Conservation (phyloP, 176 grass and related monocot species). For the Bothriochloa decipiens region DNA sequence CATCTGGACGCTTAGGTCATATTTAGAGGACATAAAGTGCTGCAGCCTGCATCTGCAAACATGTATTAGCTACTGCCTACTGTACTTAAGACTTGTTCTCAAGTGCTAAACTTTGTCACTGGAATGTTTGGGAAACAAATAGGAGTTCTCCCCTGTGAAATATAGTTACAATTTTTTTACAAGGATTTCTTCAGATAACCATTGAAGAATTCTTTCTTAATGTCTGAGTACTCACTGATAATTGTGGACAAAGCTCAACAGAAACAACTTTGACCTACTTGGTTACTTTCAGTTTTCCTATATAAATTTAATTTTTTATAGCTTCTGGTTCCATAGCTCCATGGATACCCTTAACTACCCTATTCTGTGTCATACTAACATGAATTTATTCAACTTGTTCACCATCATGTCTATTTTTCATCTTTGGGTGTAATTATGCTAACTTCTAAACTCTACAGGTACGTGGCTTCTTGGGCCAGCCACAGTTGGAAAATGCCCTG, state of each 20-base stretch:
- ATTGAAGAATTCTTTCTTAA: neutral
- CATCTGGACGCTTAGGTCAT: neutral
- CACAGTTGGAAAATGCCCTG: conserved; percentile 78
- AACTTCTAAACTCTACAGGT: conserved; percentile 55
- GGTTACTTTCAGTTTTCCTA: neutral
- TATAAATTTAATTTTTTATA: neutral
- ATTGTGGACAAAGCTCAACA: neutral
- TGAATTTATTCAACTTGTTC: neutral
- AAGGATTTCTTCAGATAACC: neutral
- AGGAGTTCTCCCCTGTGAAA: neutral
- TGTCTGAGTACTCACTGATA: neutral
- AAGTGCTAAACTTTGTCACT: neutral
- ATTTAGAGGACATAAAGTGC: neutral
- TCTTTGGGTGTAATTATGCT: conserved; percentile 6
- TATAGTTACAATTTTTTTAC: neutral
- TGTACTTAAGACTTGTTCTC: neutral
- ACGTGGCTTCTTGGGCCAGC: conserved; percentile 79
- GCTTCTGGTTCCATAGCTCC: neutral
- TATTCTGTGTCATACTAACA: neutral
- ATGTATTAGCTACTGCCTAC: neutral
- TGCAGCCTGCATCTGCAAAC: neutral
- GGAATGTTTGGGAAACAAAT: neutral
- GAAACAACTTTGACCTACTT: neutral
- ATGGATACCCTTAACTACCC: neutral
- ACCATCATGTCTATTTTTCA: neutral